Conservation (phyloP, 352 stramenopile genomes). For the Phytophthora tentaculata region DNA sequence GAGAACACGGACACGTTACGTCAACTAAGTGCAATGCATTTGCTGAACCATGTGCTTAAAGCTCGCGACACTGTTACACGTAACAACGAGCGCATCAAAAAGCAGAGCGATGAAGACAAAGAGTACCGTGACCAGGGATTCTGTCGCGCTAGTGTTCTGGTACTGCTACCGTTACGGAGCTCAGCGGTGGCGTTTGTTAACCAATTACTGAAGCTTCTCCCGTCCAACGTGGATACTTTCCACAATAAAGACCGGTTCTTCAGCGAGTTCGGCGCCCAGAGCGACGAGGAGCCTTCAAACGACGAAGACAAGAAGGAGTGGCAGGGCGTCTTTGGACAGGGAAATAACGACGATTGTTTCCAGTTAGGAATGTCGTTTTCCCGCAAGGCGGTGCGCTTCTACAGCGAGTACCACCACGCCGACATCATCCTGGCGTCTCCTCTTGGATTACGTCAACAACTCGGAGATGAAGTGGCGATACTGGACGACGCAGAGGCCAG, state of each 20-base stretch:
- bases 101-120: slow-evolving; percentile 54
- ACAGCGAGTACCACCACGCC: slow-evolving; percentile 78
- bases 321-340: slow-evolving; percentile 72
- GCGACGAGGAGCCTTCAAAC: slow-evolving; percentile 17
- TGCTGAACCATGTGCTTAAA: slow-evolving; percentile 84
- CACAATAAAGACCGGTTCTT: slow-evolving; percentile 85
- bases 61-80: slow-evolving; percentile 67
- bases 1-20: slow-evolving; percentile 61
- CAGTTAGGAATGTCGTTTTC: slow-evolving; percentile 78
- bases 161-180: slow-evolving; percentile 74
- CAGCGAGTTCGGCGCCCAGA: slow-evolving; percentile 53
- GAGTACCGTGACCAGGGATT: slow-evolving; percentile 86
- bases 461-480: slow-evolving; percentile 70
- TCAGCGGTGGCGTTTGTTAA: slow-evolving; percentile 69
- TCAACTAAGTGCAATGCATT: slow-evolving; percentile 72
- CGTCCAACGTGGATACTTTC: slow-evolving; percentile 60
- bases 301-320: slow-evolving; percentile 64
- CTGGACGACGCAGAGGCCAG: slow-evolving; percentile 37
- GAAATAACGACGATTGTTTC: slow-evolving; percentile 87
- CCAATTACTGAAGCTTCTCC: slow-evolving; percentile 66
- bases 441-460: slow-evolving; percentile 68
- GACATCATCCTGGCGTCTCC: slow-evolving; percentile 82
- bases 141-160: slow-evolving; percentile 68
- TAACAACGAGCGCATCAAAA: slow-evolving; percentile 77
- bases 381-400: slow-evolving; percentile 71